Evolutionary conservation across 2,329 filamentous ascomycete species (phyloP), one percentile per base, ranked within the genome.

Genomic region (Paramyrothecium sp.): DNA sequence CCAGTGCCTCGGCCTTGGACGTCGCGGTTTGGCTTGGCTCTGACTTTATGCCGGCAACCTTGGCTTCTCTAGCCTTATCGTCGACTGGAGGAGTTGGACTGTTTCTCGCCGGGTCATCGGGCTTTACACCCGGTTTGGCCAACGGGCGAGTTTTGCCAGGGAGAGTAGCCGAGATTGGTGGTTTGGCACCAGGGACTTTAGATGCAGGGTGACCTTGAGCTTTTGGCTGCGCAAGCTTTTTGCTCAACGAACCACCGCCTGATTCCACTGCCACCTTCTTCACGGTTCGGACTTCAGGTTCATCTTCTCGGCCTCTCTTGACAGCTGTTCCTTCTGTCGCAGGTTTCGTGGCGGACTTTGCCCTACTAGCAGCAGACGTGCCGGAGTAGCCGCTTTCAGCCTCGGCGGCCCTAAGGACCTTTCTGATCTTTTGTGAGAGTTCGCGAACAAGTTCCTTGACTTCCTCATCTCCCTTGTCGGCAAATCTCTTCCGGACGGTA

Each of bases 401-500:
- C 23, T 80, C 75, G 10, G 57, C 59, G 8, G 62, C 54, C 57
- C 69, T 75, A 52, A 61, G 57, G 2, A 78, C 73, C 56, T 79
- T 81, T 56, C 69, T 77, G 53, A 78, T 69, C n/a, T 77, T 76
- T 30, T 67, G 63, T n/a, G 81, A 72, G 51, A 89, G 87, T 58
- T 81, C 80, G 38, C 81, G 79, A 4, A 89, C 83, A 51, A 88
- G 74, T 4, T 79, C 80, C 64, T 88, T 88, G 51, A 85, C 83
- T 54, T 88, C 83, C 1, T 82, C 79, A 65, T 90, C 87, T 23
- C 85, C 88, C 65, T 85, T 86, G 65, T 84, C 87, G 58, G 80
- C 81, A 66, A 89, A 84, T 10, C 84, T 81, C 59, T 84, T 84
- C 46, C 86, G 79, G 17, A 90, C 82, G 55, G 83, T 85, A 57